These are phyloP conservation scores for Telfairia occidentalis DNA, from an alignment of 331 rosid genomes.

Conservation along the genomic window DNA sequence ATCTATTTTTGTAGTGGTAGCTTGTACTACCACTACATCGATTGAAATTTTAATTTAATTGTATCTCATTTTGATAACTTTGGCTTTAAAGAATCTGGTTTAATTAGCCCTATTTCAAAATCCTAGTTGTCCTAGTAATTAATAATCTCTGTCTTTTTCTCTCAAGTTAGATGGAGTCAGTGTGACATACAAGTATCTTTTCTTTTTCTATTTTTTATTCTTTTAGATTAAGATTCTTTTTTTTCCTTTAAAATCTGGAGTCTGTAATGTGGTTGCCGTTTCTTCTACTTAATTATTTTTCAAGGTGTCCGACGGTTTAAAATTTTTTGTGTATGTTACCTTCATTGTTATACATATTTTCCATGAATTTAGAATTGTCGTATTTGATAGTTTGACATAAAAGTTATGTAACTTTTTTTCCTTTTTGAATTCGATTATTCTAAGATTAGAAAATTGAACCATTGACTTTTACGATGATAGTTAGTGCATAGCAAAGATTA, in stretches of 20 bases:
- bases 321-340: background rate
- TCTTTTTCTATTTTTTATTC: background rate
- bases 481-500: too few species aligned
- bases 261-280: background rate
- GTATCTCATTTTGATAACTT: background rate
- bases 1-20: too few species aligned
- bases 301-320: background rate
- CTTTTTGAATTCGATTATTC: too few species aligned
- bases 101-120: background rate
- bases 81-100: background rate
- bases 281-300: background rate
- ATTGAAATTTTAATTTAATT: background rate
- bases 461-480: too few species aligned
- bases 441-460: too few species aligned
- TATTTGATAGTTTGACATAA: too few species aligned
- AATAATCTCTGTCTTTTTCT: background rate
- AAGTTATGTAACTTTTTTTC: too few species aligned
- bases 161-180: background rate
- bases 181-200: background rate
- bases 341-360: background rate
- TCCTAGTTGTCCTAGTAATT: background rate
- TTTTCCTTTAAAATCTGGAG: background rate
- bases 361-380: background rate
- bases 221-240: background rate
- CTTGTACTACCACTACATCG: too few species aligned